These are phyloP conservation scores for Russula dissimulans DNA, from an alignment of 768 basidiomycete species.

Conservation along the genomic window DNA sequence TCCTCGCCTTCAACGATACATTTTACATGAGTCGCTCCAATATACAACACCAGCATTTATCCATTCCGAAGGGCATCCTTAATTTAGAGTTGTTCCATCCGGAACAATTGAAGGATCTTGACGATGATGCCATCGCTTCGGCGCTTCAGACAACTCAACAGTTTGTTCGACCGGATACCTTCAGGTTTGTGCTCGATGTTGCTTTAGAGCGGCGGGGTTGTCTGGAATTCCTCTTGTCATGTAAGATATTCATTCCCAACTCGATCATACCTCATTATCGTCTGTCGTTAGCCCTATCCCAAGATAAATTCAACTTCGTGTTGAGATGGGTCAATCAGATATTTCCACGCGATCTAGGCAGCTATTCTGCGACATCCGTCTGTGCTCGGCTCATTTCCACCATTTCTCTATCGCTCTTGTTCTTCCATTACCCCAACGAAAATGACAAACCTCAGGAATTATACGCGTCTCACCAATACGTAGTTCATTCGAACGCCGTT, in stretches of 20 bases:
- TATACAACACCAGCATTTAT: not conserved
- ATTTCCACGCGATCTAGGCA: not conserved
- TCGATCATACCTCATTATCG: not conserved
- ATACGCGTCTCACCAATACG: conserved; percentile 1
- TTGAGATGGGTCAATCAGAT: conserved; percentile 4
- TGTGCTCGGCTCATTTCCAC: conserved; percentile 1
- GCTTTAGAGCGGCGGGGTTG: conserved; percentile 4
- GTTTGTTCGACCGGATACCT: conserved; percentile 1
- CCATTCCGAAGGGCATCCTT: not conserved
- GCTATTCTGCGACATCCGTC: not conserved
- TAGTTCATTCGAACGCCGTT: not conserved
- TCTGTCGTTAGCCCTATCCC: not conserved
- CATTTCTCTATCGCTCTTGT: conserved; percentile 5
- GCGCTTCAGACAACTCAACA: not conserved
- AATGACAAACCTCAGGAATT: not conserved
- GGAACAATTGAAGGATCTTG: conserved; percentile 1
- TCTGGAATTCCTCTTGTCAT: conserved; percentile 11
- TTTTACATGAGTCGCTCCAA: not conserved
- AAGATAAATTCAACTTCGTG: conserved; percentile 3
- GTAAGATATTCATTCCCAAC: not conserved
- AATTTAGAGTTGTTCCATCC: conserved; percentile 1
- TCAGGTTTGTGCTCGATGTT: conserved; percentile 4
- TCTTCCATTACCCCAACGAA: not conserved
- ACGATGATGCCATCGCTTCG: not conserved
- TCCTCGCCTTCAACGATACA: not conserved